A percentile compares a stretch with the other conserved stretches of the same genome.
Conservation (phyloP, 106 monocot species). For the Platanthera guangdongensis region DNA sequence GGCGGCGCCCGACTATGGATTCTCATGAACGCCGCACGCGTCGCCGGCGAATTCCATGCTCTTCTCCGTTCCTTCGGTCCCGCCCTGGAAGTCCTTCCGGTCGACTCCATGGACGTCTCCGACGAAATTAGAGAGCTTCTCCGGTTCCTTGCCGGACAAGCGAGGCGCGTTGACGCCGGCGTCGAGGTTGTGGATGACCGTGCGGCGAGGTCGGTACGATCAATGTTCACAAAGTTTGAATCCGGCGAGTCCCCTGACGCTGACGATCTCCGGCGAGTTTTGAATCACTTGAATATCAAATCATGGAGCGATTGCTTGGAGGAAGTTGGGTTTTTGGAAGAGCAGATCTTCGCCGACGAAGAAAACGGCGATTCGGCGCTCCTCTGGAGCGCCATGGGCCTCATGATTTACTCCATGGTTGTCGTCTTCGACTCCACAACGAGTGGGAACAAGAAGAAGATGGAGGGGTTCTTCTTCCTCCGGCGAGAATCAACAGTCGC, state of each 20-base stretch:
- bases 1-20: conserved; percentile 45
- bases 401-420: conserved; percentile 58
- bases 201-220: conserved; percentile 15
- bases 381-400: conserved; percentile 41
- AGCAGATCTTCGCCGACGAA: conserved; percentile 26
- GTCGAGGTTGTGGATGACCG: conserved; percentile 29
- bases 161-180: conserved; percentile 19
- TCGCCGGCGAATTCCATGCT: conserved; percentile 39
- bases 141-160: conserved; percentile 36
- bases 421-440: conserved; percentile 35
- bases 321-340: conserved; percentile 64
- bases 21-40: conserved; percentile 39
- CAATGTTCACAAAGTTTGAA: conserved; percentile 30
- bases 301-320: conserved; percentile 68
- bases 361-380: conserved; percentile 17
- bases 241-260: conserved; percentile 25
- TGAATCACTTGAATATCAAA: conserved; percentile 38
- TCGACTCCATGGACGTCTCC: conserved; percentile 15
- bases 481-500: not conserved
- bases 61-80: conserved; percentile 39
- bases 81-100: conserved; percentile 45
- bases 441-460: not conserved
- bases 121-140: conserved; percentile 41
- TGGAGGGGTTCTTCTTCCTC: not conserved
- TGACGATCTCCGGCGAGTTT: conserved; percentile 18